These are phyloP conservation scores for Arabis alpina DNA, from an alignment of 345 rosid species.

Conservation along the genomic window DNA sequence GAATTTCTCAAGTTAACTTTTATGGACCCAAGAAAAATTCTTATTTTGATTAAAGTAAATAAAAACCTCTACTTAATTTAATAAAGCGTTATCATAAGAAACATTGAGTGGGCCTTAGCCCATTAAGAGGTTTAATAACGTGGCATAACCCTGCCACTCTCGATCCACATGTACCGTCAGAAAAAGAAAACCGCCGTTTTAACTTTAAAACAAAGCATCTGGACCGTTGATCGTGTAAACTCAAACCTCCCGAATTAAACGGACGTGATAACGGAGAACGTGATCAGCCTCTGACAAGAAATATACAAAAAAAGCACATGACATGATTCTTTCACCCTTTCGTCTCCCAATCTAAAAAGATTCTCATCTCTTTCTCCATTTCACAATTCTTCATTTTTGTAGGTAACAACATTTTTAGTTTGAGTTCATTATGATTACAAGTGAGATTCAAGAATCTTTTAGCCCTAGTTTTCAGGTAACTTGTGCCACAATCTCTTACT, in stretches of 20 bases:
- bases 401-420: too few relatives aligned
- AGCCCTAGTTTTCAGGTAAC: constrained; percentile 64
- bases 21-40: constrained; percentile 21
- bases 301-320: constrained; percentile 34
- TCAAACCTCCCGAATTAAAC: constrained; percentile 28
- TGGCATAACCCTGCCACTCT: constrained; percentile 32
- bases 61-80: neutral
- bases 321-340: constrained; percentile 42
- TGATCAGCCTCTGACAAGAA: constrained; percentile 39
- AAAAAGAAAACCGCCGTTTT: constrained; percentile 38
- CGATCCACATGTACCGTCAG: constrained; percentile 36
- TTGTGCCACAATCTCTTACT: constrained; percentile 3
- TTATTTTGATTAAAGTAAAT: neutral
- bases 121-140: constrained; percentile 20
- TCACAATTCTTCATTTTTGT: neutral
- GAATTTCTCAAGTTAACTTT: neutral
- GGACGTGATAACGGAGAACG: constrained; percentile 47
- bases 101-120: constrained; percentile 12
- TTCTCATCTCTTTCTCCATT: constrained; percentile 15
- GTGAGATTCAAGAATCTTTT: constrained; percentile 69
- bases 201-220: constrained; percentile 24
- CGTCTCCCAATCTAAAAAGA: constrained; percentile 28
- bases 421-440: too few relatives aligned
- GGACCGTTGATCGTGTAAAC: constrained; percentile 36
- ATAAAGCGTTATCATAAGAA: neutral